Evolutionary conservation across 345 rosid genomes (phyloP).

Genomic region (Odontarrhena argentea): DNA sequence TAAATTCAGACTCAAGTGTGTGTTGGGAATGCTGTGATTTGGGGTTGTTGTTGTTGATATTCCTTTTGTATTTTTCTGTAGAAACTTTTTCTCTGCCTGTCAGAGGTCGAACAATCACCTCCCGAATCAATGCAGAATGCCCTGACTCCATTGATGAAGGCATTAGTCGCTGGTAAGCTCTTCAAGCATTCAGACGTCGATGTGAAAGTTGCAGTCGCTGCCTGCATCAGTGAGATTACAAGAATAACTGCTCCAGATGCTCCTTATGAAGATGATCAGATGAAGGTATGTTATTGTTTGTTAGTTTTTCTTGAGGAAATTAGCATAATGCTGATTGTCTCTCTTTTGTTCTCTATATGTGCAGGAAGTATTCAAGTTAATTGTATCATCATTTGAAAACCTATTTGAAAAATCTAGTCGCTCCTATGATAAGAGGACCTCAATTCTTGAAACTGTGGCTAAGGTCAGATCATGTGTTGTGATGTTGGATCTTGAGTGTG

Average conservation of each 20-base stretch:
- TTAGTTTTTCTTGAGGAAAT: slow-evolving; percentile 1
- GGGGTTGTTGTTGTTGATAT: slow-evolving; percentile 14
- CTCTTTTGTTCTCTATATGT: slow-evolving; percentile 24
- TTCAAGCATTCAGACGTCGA: slow-evolving; percentile 72
- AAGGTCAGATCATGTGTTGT: slow-evolving; percentile 94
- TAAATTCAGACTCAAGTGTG: slow-evolving; percentile 1
- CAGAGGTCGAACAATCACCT: slow-evolving; percentile 91
- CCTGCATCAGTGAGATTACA: slow-evolving; percentile 95
- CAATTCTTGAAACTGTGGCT: slow-evolving; percentile 95
- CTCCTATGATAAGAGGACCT: slow-evolving; percentile 68
- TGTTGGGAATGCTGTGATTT: neutral
- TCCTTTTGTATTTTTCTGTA: slow-evolving; percentile 40
- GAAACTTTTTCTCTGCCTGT: slow-evolving; percentile 65
- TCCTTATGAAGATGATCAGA: slow-evolving; percentile 85
- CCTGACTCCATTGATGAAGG: slow-evolving; percentile 68
- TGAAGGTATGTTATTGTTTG: slow-evolving; percentile 62
- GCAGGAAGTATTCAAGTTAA: slow-evolving; percentile 90
- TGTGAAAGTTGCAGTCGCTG: slow-evolving; percentile 87
- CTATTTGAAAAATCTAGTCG: slow-evolving; percentile 68
- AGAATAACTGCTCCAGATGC: slow-evolving; percentile 99
- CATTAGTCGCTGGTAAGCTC: slow-evolving; percentile 65
- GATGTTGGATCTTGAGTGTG: slow-evolving; percentile 99
- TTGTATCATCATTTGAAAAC: slow-evolving; percentile 86
- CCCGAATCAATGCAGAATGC: slow-evolving; percentile 63
- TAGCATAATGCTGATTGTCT: slow-evolving; percentile 1